A percentile compares a stretch with the other conserved stretches of the same genome.
Conservation (phyloP, 2,329 filamentous ascomycete species). For the Trichoderma simmonsii region DNA sequence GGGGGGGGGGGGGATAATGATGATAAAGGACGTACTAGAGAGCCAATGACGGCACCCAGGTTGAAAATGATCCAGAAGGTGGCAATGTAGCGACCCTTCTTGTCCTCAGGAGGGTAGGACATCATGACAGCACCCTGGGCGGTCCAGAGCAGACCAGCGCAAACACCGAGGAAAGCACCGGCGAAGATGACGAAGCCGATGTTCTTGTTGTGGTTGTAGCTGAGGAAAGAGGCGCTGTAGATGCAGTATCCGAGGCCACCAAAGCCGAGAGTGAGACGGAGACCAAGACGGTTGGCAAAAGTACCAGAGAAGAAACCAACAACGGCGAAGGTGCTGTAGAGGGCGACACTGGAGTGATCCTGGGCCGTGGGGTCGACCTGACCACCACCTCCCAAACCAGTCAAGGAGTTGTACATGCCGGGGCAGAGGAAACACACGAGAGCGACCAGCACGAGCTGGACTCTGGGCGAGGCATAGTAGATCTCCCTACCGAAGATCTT, state of each 20-base stretch:
- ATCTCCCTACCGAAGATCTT: constrained; percentile 52
- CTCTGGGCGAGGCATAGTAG: constrained; percentile 71
- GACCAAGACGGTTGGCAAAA: constrained; percentile 72
- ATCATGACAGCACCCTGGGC: constrained; percentile 87
- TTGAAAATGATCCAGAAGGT: constrained; percentile 97
- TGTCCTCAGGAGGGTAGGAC: constrained; percentile 76
- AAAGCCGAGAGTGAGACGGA: constrained; percentile 64
- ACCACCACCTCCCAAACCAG: constrained; percentile 61
- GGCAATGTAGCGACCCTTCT: constrained; percentile 85
- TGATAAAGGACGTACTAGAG: constrained; percentile 43
- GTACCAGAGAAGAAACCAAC: constrained; percentile 71
- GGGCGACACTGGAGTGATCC: constrained; percentile 65
- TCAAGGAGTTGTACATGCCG: constrained; percentile 69
- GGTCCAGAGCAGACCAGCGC: constrained; percentile 77
- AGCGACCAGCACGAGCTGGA: constrained; percentile 67
- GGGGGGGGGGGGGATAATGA: not conserved
- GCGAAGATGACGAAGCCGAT: constrained; percentile 72
- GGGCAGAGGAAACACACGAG: constrained; percentile 60
- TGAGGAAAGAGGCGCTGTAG: constrained; percentile 68
- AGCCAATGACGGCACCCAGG: constrained; percentile 82
- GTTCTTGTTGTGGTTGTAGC: constrained; percentile 66
- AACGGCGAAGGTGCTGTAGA: constrained; percentile 69
- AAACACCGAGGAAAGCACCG: constrained; percentile 72
- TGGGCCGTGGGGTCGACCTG: constrained; percentile 48
- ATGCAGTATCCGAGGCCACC: constrained; percentile 75